Base-by-base conservation (phyloP, 2,329 filamentous ascomycete species). In the Penicillium sp. region DNA sequence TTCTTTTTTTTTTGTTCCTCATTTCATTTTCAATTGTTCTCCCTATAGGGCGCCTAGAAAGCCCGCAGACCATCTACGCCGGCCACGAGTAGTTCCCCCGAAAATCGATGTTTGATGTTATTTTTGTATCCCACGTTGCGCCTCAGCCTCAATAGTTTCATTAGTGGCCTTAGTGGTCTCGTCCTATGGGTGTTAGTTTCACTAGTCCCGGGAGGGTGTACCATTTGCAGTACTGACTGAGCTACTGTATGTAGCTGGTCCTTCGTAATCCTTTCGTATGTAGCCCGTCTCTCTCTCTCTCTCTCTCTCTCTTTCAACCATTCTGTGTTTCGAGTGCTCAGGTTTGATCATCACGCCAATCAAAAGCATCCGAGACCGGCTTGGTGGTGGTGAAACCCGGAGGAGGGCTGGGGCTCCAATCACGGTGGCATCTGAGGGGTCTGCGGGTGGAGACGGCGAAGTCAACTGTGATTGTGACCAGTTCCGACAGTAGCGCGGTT, bases 391-490 rank as follows among this genome's bases (percentile, higher is more conserved):
- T 28, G 66, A 68, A 67, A 68, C 68, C 56, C 37, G 47, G 33
- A 56, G 40, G 44, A 53, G 38, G 42, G 35, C n/a, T 47, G 35
- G 19, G 24, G 55, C 50, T 38, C 65, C 63, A 67, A 67, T 67
- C 60, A 67, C 22, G 4, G 17, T 10, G 47, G 24, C 35, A 10
- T 17, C 10, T 22, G 28, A 38, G 30, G 19, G 49, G 22, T 28
- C 19, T 40, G 22, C 33, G 22, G 49, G 59, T 63, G 56, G 54
- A 66, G 59, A 54, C 44, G 28, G 37, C 44, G n/a, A 58, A 59
- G 62, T 63, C 37, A 58, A 58, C 58, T 65, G 65, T 67, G 67
- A 70, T 70, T 67, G 68, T 70, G 68, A 70, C 60, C 57, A 65
- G 58, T 58, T 65, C 66, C 67, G 62, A 61, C 67, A 69, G 66